These are phyloP conservation scores for Chlorencoelia australis DNA, from an alignment of 2,329 filamentous ascomycete genomes.

Conservation along the genomic window DNA sequence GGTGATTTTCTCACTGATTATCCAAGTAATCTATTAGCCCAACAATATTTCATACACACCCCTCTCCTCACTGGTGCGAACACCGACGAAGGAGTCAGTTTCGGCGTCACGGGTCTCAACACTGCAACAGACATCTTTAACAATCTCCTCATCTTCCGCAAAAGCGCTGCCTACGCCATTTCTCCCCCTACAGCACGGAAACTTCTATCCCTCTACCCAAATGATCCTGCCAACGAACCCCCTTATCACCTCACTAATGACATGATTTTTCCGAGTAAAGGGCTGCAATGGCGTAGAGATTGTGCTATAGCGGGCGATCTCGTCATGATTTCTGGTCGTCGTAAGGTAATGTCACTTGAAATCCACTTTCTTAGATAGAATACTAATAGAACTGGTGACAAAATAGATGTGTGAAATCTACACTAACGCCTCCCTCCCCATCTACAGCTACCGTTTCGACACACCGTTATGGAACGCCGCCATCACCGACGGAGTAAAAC, in stretches of 20 bases:
- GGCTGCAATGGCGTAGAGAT: constrained; percentile 35
- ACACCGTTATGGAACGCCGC: constrained; percentile 32
- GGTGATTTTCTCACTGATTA: constrained; percentile 38
- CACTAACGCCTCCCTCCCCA: constrained; percentile 25
- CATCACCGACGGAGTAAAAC: constrained; percentile 33
- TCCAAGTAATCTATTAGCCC: constrained; percentile 34
- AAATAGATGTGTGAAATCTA: constrained; percentile 34
- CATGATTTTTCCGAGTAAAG: constrained; percentile 26
- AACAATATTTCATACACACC: constrained; percentile 34
- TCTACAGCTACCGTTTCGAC: constrained; percentile 42
- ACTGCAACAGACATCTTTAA: constrained; percentile 35
- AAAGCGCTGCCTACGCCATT: constrained; percentile 31
- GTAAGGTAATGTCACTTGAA: constrained; percentile 26
- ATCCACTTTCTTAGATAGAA: no score
- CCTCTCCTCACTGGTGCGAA: constrained; percentile 40
- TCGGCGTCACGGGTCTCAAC: constrained; percentile 32
- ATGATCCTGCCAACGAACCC: constrained; percentile 37
- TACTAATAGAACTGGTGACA: no score
- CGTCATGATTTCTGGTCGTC: constrained; percentile 38
- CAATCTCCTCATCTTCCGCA: constrained; percentile 32
- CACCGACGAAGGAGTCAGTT: constrained; percentile 37
- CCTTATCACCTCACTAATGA: constrained; percentile 32
- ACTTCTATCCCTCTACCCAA: constrained; percentile 38
- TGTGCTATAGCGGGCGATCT: constrained; percentile 37
- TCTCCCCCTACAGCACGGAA: constrained; percentile 34